Percentiles rank a stretch among this genome's conserved stretches.
Evolutionary conservation across 176 grass and related monocot genomes (phyloP).

Genomic region (Carex scoparia): DNA sequence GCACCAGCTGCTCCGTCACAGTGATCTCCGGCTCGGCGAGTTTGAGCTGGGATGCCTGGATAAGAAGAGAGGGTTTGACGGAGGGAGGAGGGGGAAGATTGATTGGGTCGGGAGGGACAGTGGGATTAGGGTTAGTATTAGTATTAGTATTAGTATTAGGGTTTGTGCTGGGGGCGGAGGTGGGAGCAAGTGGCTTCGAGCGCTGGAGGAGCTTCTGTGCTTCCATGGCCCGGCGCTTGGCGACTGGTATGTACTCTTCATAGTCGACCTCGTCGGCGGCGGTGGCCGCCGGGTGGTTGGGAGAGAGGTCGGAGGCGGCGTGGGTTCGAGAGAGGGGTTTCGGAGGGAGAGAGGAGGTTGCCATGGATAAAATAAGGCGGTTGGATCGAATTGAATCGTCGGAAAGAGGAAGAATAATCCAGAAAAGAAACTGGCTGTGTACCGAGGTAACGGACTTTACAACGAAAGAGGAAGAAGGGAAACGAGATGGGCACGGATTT

Average conservation of each 20-base stretch:
- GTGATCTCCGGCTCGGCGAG: conserved; percentile 50
- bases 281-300: not conserved
- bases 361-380: not conserved
- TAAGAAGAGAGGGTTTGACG: conserved; percentile 48
- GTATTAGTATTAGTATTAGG: not conserved
- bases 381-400: not conserved
- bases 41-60: conserved; percentile 53
- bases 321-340: not conserved
- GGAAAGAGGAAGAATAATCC: not conserved
- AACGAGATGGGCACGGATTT: too few species aligned
- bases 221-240: conserved; percentile 51
- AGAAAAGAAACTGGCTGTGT: too few species aligned
- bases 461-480: too few species aligned
- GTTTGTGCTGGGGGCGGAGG: not conserved
- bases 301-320: not conserved
- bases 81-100: not conserved
- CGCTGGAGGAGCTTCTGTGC: conserved; percentile 35
- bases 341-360: conserved; percentile 1
- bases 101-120: conserved; percentile 6
- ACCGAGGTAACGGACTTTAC: too few species aligned
- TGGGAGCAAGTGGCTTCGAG: conserved; percentile 22
- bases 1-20: conserved; percentile 40
- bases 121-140: not conserved
- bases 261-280: conserved; percentile 26
- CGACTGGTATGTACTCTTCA: conserved; percentile 57